Conservation (phyloP, 148 eudicot genomes). For the Silene uniflora region DNA sequence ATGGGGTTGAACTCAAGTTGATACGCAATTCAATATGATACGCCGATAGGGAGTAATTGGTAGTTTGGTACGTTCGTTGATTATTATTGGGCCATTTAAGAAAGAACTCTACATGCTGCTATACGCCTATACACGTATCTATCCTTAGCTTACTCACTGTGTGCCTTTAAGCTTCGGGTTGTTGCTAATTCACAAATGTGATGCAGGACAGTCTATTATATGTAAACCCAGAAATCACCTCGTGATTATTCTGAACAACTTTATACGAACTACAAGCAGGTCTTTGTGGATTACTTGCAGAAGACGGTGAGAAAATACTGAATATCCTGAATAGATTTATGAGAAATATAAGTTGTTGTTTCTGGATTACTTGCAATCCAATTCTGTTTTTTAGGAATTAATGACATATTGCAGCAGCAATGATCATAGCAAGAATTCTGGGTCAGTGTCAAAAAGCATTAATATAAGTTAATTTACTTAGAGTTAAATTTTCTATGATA, state of each 20-base stretch:
- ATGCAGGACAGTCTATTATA: constrained; percentile 38
- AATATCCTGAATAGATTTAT: not conserved
- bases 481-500: no score
- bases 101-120: constrained; percentile 31
- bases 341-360: no score
- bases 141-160: not conserved
- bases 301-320: constrained; percentile 29
- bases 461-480: no score
- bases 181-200: not conserved
- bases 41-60: no score
- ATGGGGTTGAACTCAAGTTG: no score
- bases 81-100: constrained; percentile 26
- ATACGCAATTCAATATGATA: no score
- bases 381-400: no score
- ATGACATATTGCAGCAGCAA: no score
- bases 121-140: constrained; percentile 43
- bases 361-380: no score
- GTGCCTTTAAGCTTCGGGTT: not conserved
- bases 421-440: no score
- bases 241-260: constrained; percentile 32
- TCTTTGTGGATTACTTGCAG: constrained; percentile 31
- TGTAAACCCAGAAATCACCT: constrained; percentile 47
- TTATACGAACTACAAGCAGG: constrained; percentile 29
- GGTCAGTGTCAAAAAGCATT: no score
- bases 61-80: no score